phyloP scores from a whole-genome alignment of 371 early-diverging fungal species.

The Apophysomyces variabilis region DNA sequence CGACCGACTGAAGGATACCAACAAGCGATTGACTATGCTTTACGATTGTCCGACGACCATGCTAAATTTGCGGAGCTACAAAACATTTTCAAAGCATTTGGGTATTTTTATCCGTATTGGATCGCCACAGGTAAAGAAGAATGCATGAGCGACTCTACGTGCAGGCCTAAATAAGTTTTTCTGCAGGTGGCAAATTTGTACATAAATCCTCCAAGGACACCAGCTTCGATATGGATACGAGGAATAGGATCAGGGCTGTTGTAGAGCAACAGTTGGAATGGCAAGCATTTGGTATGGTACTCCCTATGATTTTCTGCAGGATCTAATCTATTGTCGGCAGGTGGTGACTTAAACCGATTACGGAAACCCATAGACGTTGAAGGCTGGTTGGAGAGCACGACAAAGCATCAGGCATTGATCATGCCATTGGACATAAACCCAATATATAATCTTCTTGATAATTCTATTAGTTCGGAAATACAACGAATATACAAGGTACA shows the following conservation, averaged over 20 bases:
- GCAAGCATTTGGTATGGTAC: neutral
- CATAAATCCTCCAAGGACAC: neutral
- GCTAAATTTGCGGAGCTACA: neutral
- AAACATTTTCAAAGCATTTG: slow-evolving; percentile 2
- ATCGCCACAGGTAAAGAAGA: neutral
- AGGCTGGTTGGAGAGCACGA: neutral
- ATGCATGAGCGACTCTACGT: neutral
- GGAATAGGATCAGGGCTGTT: neutral
- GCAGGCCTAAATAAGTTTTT: neutral
- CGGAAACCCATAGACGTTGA: neutral
- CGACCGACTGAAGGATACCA: neutral
- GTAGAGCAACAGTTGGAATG: neutral
- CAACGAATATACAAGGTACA: neutral
- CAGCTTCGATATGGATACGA: neutral
- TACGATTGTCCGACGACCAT: neutral
- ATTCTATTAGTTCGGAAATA: neutral
- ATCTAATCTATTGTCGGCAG: neutral
- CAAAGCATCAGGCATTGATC: neutral
- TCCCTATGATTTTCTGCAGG: neutral
- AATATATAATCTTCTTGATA: neutral
- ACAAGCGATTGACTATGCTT: neutral
- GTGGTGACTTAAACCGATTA: neutral
- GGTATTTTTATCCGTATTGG: neutral
- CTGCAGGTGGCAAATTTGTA: neutral
- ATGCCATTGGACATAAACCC: neutral